These are phyloP conservation scores for Solanum paucissectum DNA, from an alignment of 257 asterid species.

Conservation along the genomic window DNA sequence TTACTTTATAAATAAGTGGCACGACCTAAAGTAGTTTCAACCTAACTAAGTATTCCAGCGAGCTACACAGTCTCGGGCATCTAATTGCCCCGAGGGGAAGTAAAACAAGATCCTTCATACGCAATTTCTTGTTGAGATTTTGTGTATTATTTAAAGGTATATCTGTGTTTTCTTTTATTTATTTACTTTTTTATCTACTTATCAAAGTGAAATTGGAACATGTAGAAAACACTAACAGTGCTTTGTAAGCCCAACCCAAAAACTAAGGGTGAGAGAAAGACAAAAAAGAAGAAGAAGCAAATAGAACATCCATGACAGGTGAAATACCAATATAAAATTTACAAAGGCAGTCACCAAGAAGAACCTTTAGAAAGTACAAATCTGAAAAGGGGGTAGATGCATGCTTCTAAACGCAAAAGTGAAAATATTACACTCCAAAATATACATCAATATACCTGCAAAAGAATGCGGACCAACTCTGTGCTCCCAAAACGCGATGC, in stretches of 20 bases:
- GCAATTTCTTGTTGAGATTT: neutral
- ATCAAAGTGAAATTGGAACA: neutral
- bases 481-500: constrained; percentile 99
- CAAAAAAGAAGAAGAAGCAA: neutral
- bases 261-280: neutral
- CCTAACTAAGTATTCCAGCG: neutral
- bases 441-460: constrained; percentile 53
- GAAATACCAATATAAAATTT: neutral
- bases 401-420: neutral
- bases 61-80: neutral
- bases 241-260: neutral
- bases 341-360: neutral
- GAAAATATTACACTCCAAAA: neutral
- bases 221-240: neutral
- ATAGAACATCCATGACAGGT: neutral
- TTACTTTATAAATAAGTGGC: neutral
- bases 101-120: neutral
- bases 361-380: neutral
- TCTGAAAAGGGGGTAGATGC: neutral
- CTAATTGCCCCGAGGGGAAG: neutral
- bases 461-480: constrained; percentile 90
- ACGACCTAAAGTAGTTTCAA: neutral
- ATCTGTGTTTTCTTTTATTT: neutral
- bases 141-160: neutral
- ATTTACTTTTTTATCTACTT: neutral